These are phyloP conservation scores for Mucor ambiguus DNA, from an alignment of 371 early-diverging fungal genomes.

Conservation along the genomic window DNA sequence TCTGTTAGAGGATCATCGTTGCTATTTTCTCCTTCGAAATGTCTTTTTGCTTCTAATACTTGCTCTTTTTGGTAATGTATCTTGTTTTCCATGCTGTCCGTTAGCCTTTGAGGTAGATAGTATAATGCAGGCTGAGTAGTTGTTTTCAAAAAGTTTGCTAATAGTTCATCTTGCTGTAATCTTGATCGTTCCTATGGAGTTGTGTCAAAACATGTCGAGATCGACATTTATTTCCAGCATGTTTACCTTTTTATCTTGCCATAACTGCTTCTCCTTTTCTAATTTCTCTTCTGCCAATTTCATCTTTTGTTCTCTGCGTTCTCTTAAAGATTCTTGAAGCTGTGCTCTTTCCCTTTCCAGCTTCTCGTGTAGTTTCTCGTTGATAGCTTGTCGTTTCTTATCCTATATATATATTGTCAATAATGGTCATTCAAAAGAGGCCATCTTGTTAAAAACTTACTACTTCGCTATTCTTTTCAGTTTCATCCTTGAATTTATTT, in stretches of 20 bases:
- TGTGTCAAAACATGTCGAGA: not conserved
- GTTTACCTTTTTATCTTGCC: not conserved
- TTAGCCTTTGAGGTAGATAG: constrained; percentile 52
- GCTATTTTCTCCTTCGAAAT: constrained; percentile 28
- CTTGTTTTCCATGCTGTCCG: constrained; percentile 27
- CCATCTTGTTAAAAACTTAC: constrained; percentile 29
- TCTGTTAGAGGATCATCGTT: constrained; percentile 16
- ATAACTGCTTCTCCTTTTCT: constrained; percentile 34
- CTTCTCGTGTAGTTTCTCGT: constrained; percentile 51
- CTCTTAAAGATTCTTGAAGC: constrained; percentile 40
- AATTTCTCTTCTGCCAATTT: constrained; percentile 27
- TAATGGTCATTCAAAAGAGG: not conserved
- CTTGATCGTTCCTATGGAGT: constrained; percentile 24
- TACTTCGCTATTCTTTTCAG: constrained; percentile 47
- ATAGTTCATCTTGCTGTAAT: constrained; percentile 26
- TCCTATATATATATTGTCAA: constrained; percentile 33
- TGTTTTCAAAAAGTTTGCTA: constrained; percentile 51
- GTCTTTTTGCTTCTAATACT: constrained; percentile 22
- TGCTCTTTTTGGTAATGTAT: constrained; percentile 30
- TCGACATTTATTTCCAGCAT: not conserved
- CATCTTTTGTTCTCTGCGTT: constrained; percentile 45
- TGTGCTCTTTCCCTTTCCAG: constrained; percentile 50
- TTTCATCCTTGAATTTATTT: constrained; percentile 60
- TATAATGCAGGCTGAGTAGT: constrained; percentile 46
- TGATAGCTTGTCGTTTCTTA: constrained; percentile 53